These are phyloP conservation scores for Neocatenulostroma microsporum DNA, from an alignment of 2,329 filamentous ascomycete genomes.

Conservation along the genomic window DNA sequence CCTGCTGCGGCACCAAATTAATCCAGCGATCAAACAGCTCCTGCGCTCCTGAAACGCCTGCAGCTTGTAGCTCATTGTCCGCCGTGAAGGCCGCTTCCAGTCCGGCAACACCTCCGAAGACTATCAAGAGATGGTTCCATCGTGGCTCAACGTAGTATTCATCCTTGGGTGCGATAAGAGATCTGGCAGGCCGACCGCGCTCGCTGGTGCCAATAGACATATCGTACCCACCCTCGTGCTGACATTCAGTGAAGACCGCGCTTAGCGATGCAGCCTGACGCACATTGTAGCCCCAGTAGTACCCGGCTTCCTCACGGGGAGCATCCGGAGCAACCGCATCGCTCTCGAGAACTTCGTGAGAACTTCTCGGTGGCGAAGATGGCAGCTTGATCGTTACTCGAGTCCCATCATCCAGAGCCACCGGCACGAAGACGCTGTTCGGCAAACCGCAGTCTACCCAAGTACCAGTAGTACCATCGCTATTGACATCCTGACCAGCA, in stretches of 20 bases:
- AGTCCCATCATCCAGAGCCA: slow-evolving; percentile 59
- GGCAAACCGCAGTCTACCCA: slow-evolving; percentile 46
- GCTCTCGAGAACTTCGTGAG: slow-evolving; percentile 31
- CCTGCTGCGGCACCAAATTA: slow-evolving; percentile 71
- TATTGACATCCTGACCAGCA: slow-evolving; percentile 36
- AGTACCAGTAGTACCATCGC: slow-evolving; percentile 25
- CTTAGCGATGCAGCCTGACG: slow-evolving; percentile 60
- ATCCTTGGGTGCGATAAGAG: slow-evolving; percentile 36
- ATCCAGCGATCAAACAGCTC: slow-evolving; percentile 80
- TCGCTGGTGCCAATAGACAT: slow-evolving; percentile 77
- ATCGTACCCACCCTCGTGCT: slow-evolving; percentile 71
- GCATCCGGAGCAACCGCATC: slow-evolving; percentile 59
- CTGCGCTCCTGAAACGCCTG: slow-evolving; percentile 56
- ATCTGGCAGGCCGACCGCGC: slow-evolving; percentile 45
- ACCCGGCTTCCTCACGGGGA: slow-evolving; percentile 67
- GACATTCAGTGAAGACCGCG: slow-evolving; percentile 67
- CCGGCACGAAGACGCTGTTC: slow-evolving; percentile 44
- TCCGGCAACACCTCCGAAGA: slow-evolving; percentile 74
- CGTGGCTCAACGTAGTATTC: slow-evolving; percentile 32
- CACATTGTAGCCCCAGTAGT: slow-evolving; percentile 78
- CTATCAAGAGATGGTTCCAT: slow-evolving; percentile 62
- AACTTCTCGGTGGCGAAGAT: slow-evolving; percentile 26
- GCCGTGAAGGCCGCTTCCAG: slow-evolving; percentile 65
- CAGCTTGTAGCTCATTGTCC: slow-evolving; percentile 51
- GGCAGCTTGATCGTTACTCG: slow-evolving; percentile 65